These are phyloP conservation scores for Calendula officinalis DNA, from an alignment of 129 eudicot genomes.

Conservation along the genomic window DNA sequence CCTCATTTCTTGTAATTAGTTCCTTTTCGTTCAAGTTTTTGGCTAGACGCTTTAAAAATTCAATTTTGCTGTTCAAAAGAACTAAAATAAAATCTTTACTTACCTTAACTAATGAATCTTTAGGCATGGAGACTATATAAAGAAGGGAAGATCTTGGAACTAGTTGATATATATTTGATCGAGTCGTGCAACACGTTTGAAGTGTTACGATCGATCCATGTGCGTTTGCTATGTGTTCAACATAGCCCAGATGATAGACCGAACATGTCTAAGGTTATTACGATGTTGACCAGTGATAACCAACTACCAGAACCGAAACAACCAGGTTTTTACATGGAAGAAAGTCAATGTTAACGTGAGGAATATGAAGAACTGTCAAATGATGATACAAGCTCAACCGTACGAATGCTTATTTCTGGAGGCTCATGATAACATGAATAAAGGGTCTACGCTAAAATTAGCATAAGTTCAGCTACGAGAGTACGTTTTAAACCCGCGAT, in stretches of 20 bases:
- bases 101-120: not conserved
- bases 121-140: constrained; percentile 28
- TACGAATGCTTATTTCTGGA: too few species aligned
- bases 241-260: constrained; percentile 27
- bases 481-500: too few species aligned
- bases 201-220: constrained; percentile 17
- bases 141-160: constrained; percentile 23
- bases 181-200: not conserved
- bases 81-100: not conserved
- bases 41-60: too few species aligned
- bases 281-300: constrained; percentile 25
- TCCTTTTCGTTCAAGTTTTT: not conserved
- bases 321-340: constrained; percentile 18
- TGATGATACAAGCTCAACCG: too few species aligned
- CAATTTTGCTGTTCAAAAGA: too few species aligned
- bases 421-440: too few species aligned
- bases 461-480: too few species aligned
- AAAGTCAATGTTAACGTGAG: not conserved
- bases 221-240: constrained; percentile 32
- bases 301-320: constrained; percentile 10
- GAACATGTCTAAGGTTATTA: constrained; percentile 20
- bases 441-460: too few species aligned
- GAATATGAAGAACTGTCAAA: too few species aligned
- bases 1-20: too few species aligned
- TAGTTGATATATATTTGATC: constrained; percentile 4